Base-by-base conservation (phyloP, 768 basidiomycete genomes). In the Scleroderma citrinum region DNA sequence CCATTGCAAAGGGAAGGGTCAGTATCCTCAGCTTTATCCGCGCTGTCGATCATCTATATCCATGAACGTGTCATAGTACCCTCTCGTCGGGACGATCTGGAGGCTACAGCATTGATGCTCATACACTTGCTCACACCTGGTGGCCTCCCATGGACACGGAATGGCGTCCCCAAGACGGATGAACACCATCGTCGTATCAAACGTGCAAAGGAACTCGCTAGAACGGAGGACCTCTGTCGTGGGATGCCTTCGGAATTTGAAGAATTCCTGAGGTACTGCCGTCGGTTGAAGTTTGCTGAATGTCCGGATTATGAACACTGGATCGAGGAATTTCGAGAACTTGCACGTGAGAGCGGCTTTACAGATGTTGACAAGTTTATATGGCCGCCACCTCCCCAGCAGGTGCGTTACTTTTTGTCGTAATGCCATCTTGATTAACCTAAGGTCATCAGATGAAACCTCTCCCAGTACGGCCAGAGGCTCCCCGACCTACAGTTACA, bases 81-180 rank as follows among this genome's bases (percentile, higher is more conserved):
- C 17, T 85, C 86, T 49, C 78, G 87, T 41, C 74, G 87, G 49
- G 87, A 90, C 59, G 87, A 90, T 59, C 73, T 90, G 41, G 87
- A 90, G 64, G 86, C 87, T 0, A 71, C 77, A 17, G 84, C 84
- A 3, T 71, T 90, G 40, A 85, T 90, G 85, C 71, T 90, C 47
- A 85, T 90, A 47, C 87, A 90, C 60, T 73, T 90, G 21, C 72
- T 90, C 38, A 90, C 82, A 6, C 86, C 87, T 2, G 76, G 80
- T 14, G 87, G 87, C 8, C 76, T 90, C 20, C 67, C 78, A 16
- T 90, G 87, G 87, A 89, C 85, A 35, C 76, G 87, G 20, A 84
- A 85, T 52, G 87, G 87, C n/a, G 77, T 89, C 13, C 87, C 87
- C 7, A 85, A 83, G 56, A 81, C 81, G 6, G 76, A 81, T 19